Percentiles rank a stretch among this genome's conserved stretches.
These are phyloP conservation scores for Euphorbia celastroides DNA, from an alignment of 441 rosid species.

Conservation along the genomic window DNA sequence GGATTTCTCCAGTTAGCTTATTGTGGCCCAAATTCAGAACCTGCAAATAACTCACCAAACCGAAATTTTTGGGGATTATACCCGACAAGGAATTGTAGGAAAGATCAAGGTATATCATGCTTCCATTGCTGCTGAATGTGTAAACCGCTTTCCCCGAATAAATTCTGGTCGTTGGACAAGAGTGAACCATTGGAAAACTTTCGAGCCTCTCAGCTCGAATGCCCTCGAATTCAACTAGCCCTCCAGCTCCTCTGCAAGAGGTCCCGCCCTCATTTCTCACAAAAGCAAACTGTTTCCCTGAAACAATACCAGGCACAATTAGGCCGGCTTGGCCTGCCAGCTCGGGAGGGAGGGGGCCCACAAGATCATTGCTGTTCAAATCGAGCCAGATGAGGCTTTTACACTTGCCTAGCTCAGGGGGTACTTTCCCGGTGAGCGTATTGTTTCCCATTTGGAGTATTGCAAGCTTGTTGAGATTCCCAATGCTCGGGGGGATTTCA, in stretches of 20 bases:
- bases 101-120: slow-evolving; percentile 74
- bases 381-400: slow-evolving; percentile 90
- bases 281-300: slow-evolving; percentile 89
- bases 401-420: slow-evolving; percentile 79
- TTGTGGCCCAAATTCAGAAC: slow-evolving; percentile 93
- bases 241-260: slow-evolving; percentile 93
- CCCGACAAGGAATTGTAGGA: slow-evolving; percentile 72
- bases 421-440: slow-evolving; percentile 76
- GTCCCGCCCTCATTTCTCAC: slow-evolving; percentile 96
- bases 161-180: slow-evolving; percentile 29
- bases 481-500: slow-evolving; percentile 61
- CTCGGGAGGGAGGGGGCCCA: slow-evolving; percentile 58
- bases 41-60: slow-evolving; percentile 63
- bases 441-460: slow-evolving; percentile 90
- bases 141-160: slow-evolving; percentile 33
- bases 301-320: slow-evolving; percentile 63
- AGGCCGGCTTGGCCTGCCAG: slow-evolving; percentile 77
- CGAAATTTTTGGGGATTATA: slow-evolving; percentile 57
- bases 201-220: slow-evolving; percentile 69
- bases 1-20: slow-evolving; percentile 56
- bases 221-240: slow-evolving; percentile 89
- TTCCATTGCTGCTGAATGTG: slow-evolving; percentile 16
- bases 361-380: slow-evolving; percentile 62
- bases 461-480: slow-evolving; percentile 68
- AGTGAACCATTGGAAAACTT: slow-evolving; percentile 71